Percentiles rank a stretch among this genome's conserved stretches.
These are phyloP conservation scores for Helianthus annuus DNA, from an alignment of 129 eudicot genomes.

Conservation along the genomic window DNA sequence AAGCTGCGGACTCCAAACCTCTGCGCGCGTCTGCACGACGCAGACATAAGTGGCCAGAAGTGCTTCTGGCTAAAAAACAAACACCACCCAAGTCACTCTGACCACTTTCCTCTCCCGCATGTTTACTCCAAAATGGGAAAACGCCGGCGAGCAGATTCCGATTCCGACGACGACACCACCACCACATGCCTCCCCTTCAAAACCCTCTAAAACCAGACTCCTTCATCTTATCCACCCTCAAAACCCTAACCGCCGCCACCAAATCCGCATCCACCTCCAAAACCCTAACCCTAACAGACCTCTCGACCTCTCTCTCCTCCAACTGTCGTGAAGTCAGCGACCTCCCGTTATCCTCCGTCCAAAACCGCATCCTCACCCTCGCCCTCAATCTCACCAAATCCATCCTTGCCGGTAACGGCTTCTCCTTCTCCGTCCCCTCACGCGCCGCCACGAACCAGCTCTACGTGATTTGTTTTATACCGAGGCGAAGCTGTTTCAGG, in stretches of 20 bases:
- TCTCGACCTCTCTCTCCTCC: slow-evolving; percentile 63
- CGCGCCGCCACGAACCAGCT: too few species aligned
- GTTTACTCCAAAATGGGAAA: slow-evolving; percentile 46
- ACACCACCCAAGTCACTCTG: not conserved
- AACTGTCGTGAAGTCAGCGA: slow-evolving; percentile 88
- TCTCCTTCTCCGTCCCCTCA: too few species aligned
- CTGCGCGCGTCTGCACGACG: too few species aligned
- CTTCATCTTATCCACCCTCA: slow-evolving; percentile 56
- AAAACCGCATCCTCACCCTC: too few species aligned
- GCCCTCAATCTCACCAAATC: too few species aligned
- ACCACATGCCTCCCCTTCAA: slow-evolving; percentile 48
- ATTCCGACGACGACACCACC: slow-evolving; percentile 39
- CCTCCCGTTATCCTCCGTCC: slow-evolving; percentile 74
- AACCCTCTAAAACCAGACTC: slow-evolving; percentile 71
- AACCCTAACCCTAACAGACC: slow-evolving; percentile 68
- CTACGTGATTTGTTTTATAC: slow-evolving; percentile 92
- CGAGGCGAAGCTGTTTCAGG: slow-evolving; percentile 89
- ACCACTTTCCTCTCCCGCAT: slow-evolving; percentile 39
- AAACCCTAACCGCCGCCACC: slow-evolving; percentile 45
- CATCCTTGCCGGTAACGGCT: too few species aligned
- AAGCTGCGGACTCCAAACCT: too few species aligned
- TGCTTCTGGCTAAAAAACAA: too few species aligned
- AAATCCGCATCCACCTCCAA: slow-evolving; percentile 51
- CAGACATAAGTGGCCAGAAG: too few species aligned
- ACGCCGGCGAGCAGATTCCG: slow-evolving; percentile 58